Conservation (phyloP, 164 flowering plant species). For the Vitis cinerea region DNA sequence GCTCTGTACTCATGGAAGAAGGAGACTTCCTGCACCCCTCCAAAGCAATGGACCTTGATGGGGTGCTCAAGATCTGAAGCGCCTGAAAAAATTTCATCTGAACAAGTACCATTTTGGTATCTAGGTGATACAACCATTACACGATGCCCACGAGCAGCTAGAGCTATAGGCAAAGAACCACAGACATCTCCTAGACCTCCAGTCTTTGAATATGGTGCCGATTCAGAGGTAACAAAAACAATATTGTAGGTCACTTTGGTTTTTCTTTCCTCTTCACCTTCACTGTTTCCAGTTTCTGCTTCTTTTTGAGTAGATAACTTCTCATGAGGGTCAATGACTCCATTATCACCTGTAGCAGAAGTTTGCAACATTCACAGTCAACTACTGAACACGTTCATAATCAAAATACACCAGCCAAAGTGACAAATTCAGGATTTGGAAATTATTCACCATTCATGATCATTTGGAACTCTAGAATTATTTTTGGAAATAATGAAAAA, state of each 20-base stretch:
- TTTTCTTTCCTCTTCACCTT: constrained; percentile 26
- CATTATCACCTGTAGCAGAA: constrained; percentile 19
- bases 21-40: constrained; percentile 70
- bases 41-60: constrained; percentile 67
- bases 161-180: constrained; percentile 89
- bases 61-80: constrained; percentile 48
- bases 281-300: constrained; percentile 25
- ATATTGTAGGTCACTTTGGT: constrained; percentile 48
- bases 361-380: neutral
- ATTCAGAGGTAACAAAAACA: constrained; percentile 85
- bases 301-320: constrained; percentile 8
- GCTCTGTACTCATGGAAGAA: constrained; percentile 82
- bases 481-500: too few species aligned
- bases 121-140: constrained; percentile 96
- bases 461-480: too few species aligned
- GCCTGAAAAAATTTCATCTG: constrained; percentile 46
- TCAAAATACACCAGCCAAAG: neutral
- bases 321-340: constrained; percentile 15
- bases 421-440: neutral
- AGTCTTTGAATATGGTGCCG: constrained; percentile 93
- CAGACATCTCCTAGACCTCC: constrained; percentile 98
- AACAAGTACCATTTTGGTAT: constrained; percentile 57
- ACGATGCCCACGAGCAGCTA: constrained; percentile 83
- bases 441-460: neutral
- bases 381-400: neutral